Base-by-base conservation (phyloP, 2,329 filamentous ascomycete genomes). In the Fusarium clavum region DNA sequence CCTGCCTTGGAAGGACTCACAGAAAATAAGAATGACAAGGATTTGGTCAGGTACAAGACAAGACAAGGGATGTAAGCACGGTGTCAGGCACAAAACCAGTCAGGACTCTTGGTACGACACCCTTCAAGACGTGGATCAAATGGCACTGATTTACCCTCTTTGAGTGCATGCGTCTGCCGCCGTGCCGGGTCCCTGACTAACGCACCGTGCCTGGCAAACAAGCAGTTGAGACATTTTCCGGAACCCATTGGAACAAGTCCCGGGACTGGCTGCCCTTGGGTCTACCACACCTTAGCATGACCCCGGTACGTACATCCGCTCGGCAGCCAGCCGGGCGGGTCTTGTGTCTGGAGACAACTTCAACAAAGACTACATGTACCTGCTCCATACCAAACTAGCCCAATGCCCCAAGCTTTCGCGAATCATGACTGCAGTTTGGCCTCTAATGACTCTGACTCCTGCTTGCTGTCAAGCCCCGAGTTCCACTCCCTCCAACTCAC, bases 81-180 rank as follows among this genome's bases (percentile, higher is more conserved):
- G 62, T n/a, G 38, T 69, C 61, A 56, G 69, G 62, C 59, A 73
- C 61, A 61, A 54, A 46, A 49, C 72, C 69, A 75, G 60, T 74
- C 47, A 67, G 47, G 52, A 44, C 24, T 55, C 57, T 60, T 20
- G 27, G 22, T 63, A 20, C 41, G 61, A 48, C 69, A 71, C 69
- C 57, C 61, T 66, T 44, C 46, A 48, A 46, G 13, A 25, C 57
- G 38, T 48, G 60, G 41, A 55, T 40, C 18, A 51, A 24, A 44
- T 52, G 63, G 53, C 41, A 38, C 55, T 61, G 41, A 40, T 25
- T 34, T n/a, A 52, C 48, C 48, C 61, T 54, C 48, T 54, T 73
- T 72, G 73, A 75, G 73, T 75, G 73, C 62, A 54, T 75, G 73
- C 73, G 62, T 74, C 63, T 70, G 64, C 65, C 54, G 64, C 62